phyloP scores from a whole-genome alignment of 2,329 filamentous ascomycete genomes.

The Dothideomycetes sp. region DNA sequence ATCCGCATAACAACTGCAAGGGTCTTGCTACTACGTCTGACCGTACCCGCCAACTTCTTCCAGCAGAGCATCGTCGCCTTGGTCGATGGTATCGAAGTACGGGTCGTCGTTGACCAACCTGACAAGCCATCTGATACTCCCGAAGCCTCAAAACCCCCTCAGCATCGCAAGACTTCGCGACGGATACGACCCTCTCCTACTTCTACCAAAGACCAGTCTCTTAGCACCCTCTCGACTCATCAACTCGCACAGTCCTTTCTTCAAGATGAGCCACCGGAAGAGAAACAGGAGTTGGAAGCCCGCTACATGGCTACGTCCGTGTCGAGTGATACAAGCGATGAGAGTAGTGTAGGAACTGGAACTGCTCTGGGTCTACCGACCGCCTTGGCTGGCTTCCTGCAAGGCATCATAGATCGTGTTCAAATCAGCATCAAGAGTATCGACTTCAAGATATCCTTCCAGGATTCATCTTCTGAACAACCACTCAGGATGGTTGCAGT shows the following conservation, averaged over 20 bases:
- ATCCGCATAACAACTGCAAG: constrained; percentile 65
- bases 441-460: constrained; percentile 41
- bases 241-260: constrained; percentile 72
- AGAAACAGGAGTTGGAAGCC: constrained; percentile 59
- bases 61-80: constrained; percentile 75
- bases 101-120: constrained; percentile 25
- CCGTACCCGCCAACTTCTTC: constrained; percentile 80
- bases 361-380: constrained; percentile 58
- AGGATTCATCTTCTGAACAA: neutral
- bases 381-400: constrained; percentile 63
- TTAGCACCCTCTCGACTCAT: constrained; percentile 54
- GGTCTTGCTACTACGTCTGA: constrained; percentile 67
- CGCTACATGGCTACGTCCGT: constrained; percentile 56
- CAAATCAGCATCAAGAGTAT: constrained; percentile 58
- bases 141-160: constrained; percentile 25
- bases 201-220: constrained; percentile 20
- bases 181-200: constrained; percentile 27
- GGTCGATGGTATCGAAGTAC: constrained; percentile 69
- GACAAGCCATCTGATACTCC: neutral
- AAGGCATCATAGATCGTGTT: constrained; percentile 63
- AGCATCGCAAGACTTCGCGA: constrained; percentile 27
- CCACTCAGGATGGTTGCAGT: neutral
- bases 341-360: constrained; percentile 57
- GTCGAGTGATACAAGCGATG: constrained; percentile 47
- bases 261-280: constrained; percentile 57